A percentile compares a stretch with the other conserved stretches of the same genome.
phyloP scores from a whole-genome alignment of 78 protist genomes.

The slime mould (Dictyostelium discoideum) region DNA sequence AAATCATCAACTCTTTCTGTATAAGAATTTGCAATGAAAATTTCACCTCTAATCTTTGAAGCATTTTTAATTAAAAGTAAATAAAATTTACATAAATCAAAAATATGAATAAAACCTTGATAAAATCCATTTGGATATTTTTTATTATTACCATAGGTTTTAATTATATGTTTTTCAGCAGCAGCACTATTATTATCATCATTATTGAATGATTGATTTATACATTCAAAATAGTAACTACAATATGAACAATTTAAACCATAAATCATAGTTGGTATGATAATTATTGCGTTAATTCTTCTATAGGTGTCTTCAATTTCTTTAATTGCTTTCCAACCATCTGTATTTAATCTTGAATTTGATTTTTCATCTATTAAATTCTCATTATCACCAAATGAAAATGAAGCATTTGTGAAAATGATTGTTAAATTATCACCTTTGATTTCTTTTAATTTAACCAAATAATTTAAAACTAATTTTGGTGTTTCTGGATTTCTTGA shows the following conservation, averaged over 20 bases:
- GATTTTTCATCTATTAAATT: neutral
- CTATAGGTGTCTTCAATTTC: neutral
- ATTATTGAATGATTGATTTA: neutral
- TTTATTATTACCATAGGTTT: neutral
- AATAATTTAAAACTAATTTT: neutral
- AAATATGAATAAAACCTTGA: neutral
- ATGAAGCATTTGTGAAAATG: neutral
- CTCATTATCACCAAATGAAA: neutral
- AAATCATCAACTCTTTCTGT: neutral
- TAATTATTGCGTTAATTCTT: neutral
- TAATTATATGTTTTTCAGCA: neutral
- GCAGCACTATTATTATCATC: neutral
- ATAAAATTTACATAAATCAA: neutral
- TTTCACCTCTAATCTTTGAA: neutral
- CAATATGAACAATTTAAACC: neutral
- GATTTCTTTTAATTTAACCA: neutral
- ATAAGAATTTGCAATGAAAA: neutral
- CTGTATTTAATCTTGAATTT: neutral
- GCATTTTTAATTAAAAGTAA: neutral
- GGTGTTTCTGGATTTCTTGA: neutral
- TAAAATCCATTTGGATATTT: neutral
- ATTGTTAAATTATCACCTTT: neutral
- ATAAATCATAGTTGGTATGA: conserved; percentile 10
- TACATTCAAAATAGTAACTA: neutral
- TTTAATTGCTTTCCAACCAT: neutral